Base-by-base conservation (phyloP, 495 filamentous ascomycete species). In the Penicillium salamii region DNA sequence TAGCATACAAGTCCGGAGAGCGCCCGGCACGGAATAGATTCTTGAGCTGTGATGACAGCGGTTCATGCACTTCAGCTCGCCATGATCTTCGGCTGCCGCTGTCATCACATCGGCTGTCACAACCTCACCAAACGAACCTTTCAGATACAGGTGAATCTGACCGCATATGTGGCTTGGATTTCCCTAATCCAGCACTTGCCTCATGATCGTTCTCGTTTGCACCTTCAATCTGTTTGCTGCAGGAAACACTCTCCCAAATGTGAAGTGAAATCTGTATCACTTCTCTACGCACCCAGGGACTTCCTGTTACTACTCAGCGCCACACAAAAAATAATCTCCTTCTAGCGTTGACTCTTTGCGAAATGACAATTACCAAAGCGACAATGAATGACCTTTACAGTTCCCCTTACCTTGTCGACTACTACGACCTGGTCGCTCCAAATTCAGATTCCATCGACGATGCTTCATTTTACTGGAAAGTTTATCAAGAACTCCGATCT, bases 391-490 rank as follows among this genome's bases (percentile, higher is more conserved):
- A 46, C 12, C 29, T 49, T 5, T 49, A 49, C 20, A 42, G 37
- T 23, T 49, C 46, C 9, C 18, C 46, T 3, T 49, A 49, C 17
- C 14, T 49, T 12, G 46, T 34, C 15, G 46, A 49, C 17, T 42
- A 49, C 24, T 49, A 49, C 32, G 37, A 49, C 28, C 12, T 49
- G 2, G 46, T 46, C 18, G 42, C 42, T 13, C 42, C 42, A 3
- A 46, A 35, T 6, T 46, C 42, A 11, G 23, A 21, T 0, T 46
- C 42, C 4, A 33, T 46, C 42, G 42, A 46, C 19, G 42, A 46
- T 34, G 18, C 42, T 3, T 46, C 42, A 9, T 35, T 46, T 7
- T 46, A 46, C 29, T 46, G 42, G 42, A 13, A 15, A 14, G 42
- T 46, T 8, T 46, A 46, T 14, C 42, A 46, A 35, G 19, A 46